Base-by-base conservation (phyloP, 352 stramenopile species). In the Elongisporangium senticosum region DNA sequence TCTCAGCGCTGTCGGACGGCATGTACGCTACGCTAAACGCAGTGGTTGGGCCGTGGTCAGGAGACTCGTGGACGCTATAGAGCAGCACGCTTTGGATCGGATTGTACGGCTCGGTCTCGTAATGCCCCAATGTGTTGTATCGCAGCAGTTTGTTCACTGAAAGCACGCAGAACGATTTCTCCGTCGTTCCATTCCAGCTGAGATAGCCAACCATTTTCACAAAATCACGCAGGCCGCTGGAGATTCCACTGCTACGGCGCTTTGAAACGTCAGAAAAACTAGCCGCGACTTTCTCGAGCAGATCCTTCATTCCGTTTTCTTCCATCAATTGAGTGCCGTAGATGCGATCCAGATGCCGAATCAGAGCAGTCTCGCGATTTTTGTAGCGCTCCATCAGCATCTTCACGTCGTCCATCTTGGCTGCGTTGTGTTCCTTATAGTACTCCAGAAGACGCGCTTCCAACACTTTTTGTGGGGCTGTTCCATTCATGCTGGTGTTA, bases 291-390 rank as follows among this genome's bases (percentile, higher is more conserved):
- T 56, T 56, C 6, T 64, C 43, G 3, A 89, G 58, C 3, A 89
- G 51, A 15, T 23, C 40, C 4, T 56, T 19, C 6, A 91, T 60
- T 2, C 65, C 63, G 3, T 19, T 17, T 23, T 89, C 72, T 13
- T 66, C 61, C 4, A 57, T 54, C 23, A 93, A 54, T 4, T 37
- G 49, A 0, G 83, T 87, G 8, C 72, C 71, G 55, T 91, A 89
- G 26, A 93, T 84, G 7, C 74, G 73, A 59, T 93, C 81, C 11
- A 93, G 59, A 37, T 90, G 81, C 14, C 76, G 68, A 0, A 91
- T 52, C 0, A 93, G 63, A 2, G 77, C 68, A 14, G 64, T 59
- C 58, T 93, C 82, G 13, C 81, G 72, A 4, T 65, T 59, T 28
- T 66, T 60, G 56, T 87, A 87, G 47, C 73, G 68, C 3, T 81